Evolutionary conservation across 2,329 filamentous ascomycete species (phyloP).

Genomic region (Didymella pomorum): DNA sequence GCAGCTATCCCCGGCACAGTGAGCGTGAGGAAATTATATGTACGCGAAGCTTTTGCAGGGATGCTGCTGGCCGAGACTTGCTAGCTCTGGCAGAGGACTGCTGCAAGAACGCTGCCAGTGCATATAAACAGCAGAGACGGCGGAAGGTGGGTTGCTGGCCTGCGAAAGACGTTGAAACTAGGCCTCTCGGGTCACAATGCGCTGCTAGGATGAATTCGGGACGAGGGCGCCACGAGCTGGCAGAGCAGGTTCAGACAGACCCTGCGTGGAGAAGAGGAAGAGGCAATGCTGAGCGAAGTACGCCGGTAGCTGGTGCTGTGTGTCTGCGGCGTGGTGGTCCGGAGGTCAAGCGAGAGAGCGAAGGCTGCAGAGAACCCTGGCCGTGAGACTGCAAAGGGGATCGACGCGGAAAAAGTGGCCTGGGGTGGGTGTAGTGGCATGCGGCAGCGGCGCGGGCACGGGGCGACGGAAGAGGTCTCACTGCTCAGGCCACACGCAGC

Average conservation of each 20-base stretch:
- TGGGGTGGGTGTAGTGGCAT: slow-evolving; percentile 19
- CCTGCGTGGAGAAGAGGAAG: slow-evolving; percentile 17
- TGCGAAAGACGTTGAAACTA: slow-evolving; percentile 23
- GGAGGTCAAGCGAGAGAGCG: slow-evolving; percentile 12
- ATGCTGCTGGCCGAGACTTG: slow-evolving; percentile 3
- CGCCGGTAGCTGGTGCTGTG: slow-evolving; percentile 2
- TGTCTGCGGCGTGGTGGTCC: slow-evolving; percentile 14
- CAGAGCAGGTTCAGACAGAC: slow-evolving; percentile 22
- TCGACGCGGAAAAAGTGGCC: slow-evolving; percentile 19
- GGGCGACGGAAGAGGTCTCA: slow-evolving; percentile 20
- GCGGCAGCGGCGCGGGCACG: slow-evolving; percentile 14
- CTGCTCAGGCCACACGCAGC: slow-evolving; percentile 13
- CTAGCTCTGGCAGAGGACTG: background rate
- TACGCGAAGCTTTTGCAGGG: slow-evolving; percentile 12
- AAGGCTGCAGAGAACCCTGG: slow-evolving; percentile 11
- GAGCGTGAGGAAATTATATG: slow-evolving; percentile 10
- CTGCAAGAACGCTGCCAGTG: slow-evolving; percentile 5
- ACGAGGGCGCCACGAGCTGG: slow-evolving; percentile 24
- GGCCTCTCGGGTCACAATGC: slow-evolving; percentile 14
- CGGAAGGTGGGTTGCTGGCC: slow-evolving; percentile 14
- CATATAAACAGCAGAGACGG: slow-evolving; percentile 15
- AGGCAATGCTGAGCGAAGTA: slow-evolving; percentile 20
- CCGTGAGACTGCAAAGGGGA: slow-evolving; percentile 14
- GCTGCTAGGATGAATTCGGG: slow-evolving; percentile 17
- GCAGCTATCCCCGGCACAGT: slow-evolving; percentile 2